Conservation (phyloP, 108 stramenopile genomes). For the Bacterosira constricta region DNA sequence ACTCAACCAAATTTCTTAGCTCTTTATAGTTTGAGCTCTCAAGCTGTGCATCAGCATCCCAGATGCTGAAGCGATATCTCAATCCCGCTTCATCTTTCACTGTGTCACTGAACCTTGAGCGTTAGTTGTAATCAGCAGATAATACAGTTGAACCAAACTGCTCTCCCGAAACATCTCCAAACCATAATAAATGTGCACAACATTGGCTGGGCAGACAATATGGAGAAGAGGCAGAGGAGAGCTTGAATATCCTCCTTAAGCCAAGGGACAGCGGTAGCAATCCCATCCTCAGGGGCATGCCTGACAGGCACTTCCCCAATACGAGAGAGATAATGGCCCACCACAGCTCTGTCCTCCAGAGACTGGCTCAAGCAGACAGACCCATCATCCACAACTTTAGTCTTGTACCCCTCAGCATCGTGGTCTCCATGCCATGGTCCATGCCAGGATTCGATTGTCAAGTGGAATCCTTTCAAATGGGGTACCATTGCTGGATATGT, state of each 20-base stretch:
- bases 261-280: conserved; percentile 22
- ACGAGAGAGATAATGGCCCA: conserved; percentile 17
- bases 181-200: conserved; percentile 28
- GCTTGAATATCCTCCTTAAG: conserved; percentile 30
- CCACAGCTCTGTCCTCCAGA: too few species aligned
- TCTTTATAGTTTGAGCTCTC: conserved; percentile 18
- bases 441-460: conserved; percentile 47
- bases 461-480: conserved; percentile 52
- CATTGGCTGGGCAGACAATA: conserved; percentile 38
- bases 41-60: conserved; percentile 1
- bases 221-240: not conserved
- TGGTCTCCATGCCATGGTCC: conserved; percentile 19
- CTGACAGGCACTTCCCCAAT: conserved; percentile 31
- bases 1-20: conserved; percentile 28
- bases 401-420: conserved; percentile 52
- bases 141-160: not conserved
- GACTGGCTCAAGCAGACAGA: too few species aligned
- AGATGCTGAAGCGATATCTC: not conserved
- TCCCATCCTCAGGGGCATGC: conserved; percentile 20
- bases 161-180: not conserved
- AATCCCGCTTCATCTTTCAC: not conserved
- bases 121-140: too few species aligned
- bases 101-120: not conserved
- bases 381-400: too few species aligned
- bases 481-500: conserved; percentile 44